Evolutionary conservation across 192 early-diverging fungal species (phyloP).

Genomic region (Fimicolochytrium jonesii): DNA sequence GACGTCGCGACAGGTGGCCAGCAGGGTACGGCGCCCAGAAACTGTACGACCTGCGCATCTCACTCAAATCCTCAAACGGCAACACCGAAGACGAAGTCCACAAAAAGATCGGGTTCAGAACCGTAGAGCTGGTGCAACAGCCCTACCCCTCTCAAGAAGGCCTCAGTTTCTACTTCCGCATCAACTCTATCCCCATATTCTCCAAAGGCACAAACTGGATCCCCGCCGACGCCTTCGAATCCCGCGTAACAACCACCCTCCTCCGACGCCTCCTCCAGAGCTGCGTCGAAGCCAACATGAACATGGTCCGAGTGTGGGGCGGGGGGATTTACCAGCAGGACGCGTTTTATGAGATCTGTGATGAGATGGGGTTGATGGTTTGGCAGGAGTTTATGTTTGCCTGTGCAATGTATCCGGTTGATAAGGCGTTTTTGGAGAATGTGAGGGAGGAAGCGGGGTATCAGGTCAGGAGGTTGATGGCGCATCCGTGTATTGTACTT

Average conservation of each 20-base stretch:
- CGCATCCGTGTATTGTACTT: too few species aligned
- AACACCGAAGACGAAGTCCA: neutral
- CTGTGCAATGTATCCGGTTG: too few species aligned
- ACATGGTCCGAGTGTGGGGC: conserved; percentile 62
- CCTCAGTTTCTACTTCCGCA: conserved; percentile 41
- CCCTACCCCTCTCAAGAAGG: conserved; percentile 24
- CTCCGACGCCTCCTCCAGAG: conserved; percentile 17
- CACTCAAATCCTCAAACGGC: too few species aligned
- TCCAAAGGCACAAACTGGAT: conserved; percentile 39
- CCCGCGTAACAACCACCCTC: neutral
- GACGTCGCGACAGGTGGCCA: neutral
- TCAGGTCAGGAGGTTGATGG: too few species aligned
- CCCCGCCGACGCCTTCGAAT: conserved; percentile 35
- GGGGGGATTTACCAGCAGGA: conserved; percentile 48
- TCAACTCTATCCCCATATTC: conserved; percentile 46
- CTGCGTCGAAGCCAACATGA: conserved; percentile 34
- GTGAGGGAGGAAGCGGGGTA: too few species aligned
- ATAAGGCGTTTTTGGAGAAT: too few species aligned
- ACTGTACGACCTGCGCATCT: too few species aligned
- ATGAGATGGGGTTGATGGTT: conserved; percentile 53
- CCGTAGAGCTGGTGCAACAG: conserved; percentile 27
- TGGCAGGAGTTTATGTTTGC: too few species aligned
- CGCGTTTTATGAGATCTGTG: conserved; percentile 47
- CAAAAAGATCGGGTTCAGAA: conserved; percentile 32
- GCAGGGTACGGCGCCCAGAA: neutral